Evolutionary conservation across 306 rosid species (phyloP), one percentile per base, ranked within the genome.

Genomic region (Cucurbita maxima): DNA sequence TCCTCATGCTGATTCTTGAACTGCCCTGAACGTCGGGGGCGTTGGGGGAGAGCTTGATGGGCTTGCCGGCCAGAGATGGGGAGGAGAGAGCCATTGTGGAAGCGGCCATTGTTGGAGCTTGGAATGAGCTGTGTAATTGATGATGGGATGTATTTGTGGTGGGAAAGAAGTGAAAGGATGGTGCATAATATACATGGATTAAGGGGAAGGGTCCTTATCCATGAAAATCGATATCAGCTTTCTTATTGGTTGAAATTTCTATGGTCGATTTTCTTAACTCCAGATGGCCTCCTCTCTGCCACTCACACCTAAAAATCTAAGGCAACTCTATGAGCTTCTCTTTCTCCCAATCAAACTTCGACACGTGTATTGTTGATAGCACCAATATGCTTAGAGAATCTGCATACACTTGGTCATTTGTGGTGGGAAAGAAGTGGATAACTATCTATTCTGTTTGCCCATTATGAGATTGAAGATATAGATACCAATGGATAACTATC

Each of bases 11-110:
- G 78, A 87, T 45, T 5, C 86, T 77, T 34, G 86, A 80, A 0
- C 1, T 72, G 14, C 88, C 84, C 4, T 78, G 52, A 6, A 72
- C 47, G 55, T 87, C 86, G 0, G 79, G 69, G 43, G 80, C 58
- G 14, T 84, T 77, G 3, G 96, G 90, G 41, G 79, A 44, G 14
- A 90, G 83, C 56, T 86, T 83, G 16, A 92, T 83, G 0, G 90
- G 84, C 80, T 87, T 83, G 51, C 96, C 96, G 12, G 89, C 90
- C 1, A 93, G 77, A 11, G 98, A 56, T 0, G 96, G 88, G 18
- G 96, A 90, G 0, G 93, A 90, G 25, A 88, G 91, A 52, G 96
- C 91, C 96, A 90, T 92, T 25, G 98, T 76, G 3, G 96, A 86
- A 16, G 96, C 82, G 8, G 96, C 95, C 97, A 92, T 92, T 71